Base-by-base conservation (phyloP, 768 basidiomycete species). In the Cubamyces sp. region DNA sequence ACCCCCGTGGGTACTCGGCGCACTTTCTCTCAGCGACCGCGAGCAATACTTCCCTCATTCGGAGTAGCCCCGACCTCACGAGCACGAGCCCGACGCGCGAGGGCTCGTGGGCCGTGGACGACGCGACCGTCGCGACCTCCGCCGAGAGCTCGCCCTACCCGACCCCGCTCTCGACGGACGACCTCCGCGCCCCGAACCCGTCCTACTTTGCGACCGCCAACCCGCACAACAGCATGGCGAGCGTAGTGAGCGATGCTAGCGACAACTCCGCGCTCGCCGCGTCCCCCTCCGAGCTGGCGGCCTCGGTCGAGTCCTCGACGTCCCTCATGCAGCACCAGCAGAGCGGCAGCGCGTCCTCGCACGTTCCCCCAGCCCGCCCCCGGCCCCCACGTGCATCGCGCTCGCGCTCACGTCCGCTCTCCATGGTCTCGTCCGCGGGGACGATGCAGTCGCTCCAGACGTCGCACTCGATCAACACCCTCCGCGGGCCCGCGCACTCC, bases 401-500 rank as follows among this genome's bases (percentile, higher is more conserved):
- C 57, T 57, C 65, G 41, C 76, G 70, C 3, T 62, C 73, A 0
- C 75, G 79, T 37, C 74, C 80, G 15, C 62, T 73, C 19, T 81
- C 80, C 23, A 70, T 76, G 39, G 71, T 76, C 1, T 82, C 81
- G 7, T 73, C 71, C 45, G 74, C 73, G 53, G 75, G 74, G 3
- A 68, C 68, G 14, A 69, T 53, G 54, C 71, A 68, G 64, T 77
- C 67, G 61, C 67, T 68, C 9, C 68, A 67, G 25, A 75, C 75
- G 75, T 40, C 66, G 49, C 23, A 64, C 12, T 62, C 39, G 25
- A 34, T 16, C 53, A 54, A 75, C 61, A 78, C 76, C 25, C 68
- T 85, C 25, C 79, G 83, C 18, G 87, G 87, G 37, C 73, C 81
- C 1, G 88, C 90, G 21, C 89, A 92, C 69, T 77, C 79, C 5